Evolutionary conservation across 371 early-diverging fungal genomes (phyloP).

Genomic region (Actinomortierella wolfii): DNA sequence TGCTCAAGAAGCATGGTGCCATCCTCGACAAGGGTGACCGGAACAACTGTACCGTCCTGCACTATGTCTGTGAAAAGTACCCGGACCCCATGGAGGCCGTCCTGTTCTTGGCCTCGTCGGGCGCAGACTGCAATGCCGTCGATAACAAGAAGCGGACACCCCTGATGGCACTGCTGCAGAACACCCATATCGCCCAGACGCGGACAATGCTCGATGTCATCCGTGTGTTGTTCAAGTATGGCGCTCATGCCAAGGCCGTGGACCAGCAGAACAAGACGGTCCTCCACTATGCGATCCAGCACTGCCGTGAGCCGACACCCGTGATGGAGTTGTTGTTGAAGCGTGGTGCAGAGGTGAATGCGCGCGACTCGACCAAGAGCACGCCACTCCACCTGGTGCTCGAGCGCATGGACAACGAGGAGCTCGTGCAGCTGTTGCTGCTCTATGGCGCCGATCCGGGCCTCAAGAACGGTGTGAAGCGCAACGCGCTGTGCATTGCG

Average conservation of each 20-base stretch:
- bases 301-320: conserved; percentile 32
- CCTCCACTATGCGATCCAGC: conserved; percentile 36
- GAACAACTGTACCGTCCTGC: conserved; percentile 33
- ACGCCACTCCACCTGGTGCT: conserved; percentile 34
- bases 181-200: conserved; percentile 22
- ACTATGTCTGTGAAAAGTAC: conserved; percentile 40
- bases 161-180: conserved; percentile 33
- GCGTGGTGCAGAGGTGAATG: conserved; percentile 39
- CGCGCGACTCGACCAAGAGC: conserved; percentile 22
- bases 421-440: conserved; percentile 37
- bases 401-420: conserved; percentile 43
- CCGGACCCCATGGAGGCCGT: conserved; percentile 31
- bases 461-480: conserved; percentile 35
- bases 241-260: conserved; percentile 20
- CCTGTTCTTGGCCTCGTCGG: conserved; percentile 27
- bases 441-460: conserved; percentile 42
- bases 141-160: conserved; percentile 45
- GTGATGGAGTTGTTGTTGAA: conserved; percentile 38
- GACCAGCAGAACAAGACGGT: conserved; percentile 32
- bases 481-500: conserved; percentile 35
- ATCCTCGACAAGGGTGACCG: conserved; percentile 31
- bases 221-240: conserved; percentile 32
- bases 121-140: conserved; percentile 38
- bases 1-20: conserved; percentile 26
- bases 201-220: conserved; percentile 31